A percentile compares a stretch with the other conserved stretches of the same genome.
phyloP scores from a whole-genome alignment of 1,284 basidiomycete genomes.

The Sanghuangporus sanghuang region DNA sequence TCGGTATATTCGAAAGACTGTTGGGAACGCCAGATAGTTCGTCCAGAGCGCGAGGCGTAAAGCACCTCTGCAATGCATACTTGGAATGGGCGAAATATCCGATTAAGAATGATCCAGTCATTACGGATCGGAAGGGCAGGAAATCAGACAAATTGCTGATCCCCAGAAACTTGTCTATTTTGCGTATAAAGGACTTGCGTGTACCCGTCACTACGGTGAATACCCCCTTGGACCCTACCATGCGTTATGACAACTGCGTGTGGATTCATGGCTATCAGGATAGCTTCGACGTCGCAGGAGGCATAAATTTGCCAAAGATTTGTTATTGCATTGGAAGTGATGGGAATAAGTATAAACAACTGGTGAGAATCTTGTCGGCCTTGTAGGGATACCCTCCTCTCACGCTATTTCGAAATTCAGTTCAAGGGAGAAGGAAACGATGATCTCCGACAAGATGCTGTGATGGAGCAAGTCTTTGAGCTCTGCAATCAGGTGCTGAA shows the following conservation, averaged over 20 bases:
- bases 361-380: slow-evolving; percentile 49
- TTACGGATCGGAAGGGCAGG: slow-evolving; percentile 22
- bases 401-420: slow-evolving; percentile 34
- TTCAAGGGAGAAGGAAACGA: slow-evolving; percentile 91
- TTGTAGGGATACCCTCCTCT: not conserved
- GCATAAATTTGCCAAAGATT: slow-evolving; percentile 83
- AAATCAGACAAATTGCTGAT: slow-evolving; percentile 28
- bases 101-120: slow-evolving; percentile 33
- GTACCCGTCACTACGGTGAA: slow-evolving; percentile 81
- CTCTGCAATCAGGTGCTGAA: slow-evolving; percentile 80
- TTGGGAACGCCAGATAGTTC: slow-evolving; percentile 35
- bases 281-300: slow-evolving; percentile 69
- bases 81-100: slow-evolving; percentile 76
- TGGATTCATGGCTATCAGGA: slow-evolving; percentile 62
- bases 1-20: slow-evolving; percentile 60
- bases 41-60: slow-evolving; percentile 52
- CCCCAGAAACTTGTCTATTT: slow-evolving; percentile 40
- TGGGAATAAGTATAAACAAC: slow-evolving; percentile 70
- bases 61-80: slow-evolving; percentile 67
- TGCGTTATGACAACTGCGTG: slow-evolving; percentile 62
- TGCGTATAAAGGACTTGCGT: slow-evolving; percentile 46
- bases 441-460: slow-evolving; percentile 93
- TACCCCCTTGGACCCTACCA: slow-evolving; percentile 67
- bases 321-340: slow-evolving; percentile 65
- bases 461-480: slow-evolving; percentile 98